These are phyloP conservation scores for Neonectria punicea DNA, from an alignment of 2,329 filamentous ascomycete genomes.

Conservation along the genomic window DNA sequence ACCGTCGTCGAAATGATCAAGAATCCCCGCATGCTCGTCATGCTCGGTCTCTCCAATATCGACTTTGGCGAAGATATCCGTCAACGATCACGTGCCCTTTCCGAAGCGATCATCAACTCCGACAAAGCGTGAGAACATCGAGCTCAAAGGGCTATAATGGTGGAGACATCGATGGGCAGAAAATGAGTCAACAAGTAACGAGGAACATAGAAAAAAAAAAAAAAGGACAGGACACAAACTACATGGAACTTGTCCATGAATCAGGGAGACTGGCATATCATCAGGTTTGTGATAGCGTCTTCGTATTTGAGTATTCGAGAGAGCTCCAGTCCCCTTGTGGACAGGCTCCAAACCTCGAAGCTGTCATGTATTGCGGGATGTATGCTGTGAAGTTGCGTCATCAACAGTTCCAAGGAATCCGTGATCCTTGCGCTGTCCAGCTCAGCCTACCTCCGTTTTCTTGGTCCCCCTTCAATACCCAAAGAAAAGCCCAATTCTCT, in stretches of 20 bases:
- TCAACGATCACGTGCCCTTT: conserved; percentile 41
- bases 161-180: not conserved
- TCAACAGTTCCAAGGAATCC: conserved; percentile 2
- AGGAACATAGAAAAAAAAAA: not conserved
- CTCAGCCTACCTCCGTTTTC: not conserved
- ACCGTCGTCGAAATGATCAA: conserved; percentile 48
- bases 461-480: not conserved
- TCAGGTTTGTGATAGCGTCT: conserved; percentile 21
- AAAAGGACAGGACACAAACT: not conserved
- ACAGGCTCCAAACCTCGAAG: conserved; percentile 22
- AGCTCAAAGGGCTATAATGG: not conserved
- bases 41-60: conserved; percentile 46
- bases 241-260: not conserved
- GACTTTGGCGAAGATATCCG: conserved; percentile 45
- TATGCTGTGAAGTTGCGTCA: conserved; percentile 21
- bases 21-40: conserved; percentile 43
- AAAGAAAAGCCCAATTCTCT: not conserved
- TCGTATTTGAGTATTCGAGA: conserved; percentile 25
- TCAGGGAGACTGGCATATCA: conserved; percentile 9
- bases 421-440: conserved; percentile 6
- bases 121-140: not conserved
- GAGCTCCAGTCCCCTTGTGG: conserved; percentile 2
- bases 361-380: conserved; percentile 24
- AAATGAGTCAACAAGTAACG: not conserved
- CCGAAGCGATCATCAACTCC: conserved; percentile 31